Conservation (phyloP, 1,284 basidiomycete species). For the Cryptococcus deneoformans region DNA sequence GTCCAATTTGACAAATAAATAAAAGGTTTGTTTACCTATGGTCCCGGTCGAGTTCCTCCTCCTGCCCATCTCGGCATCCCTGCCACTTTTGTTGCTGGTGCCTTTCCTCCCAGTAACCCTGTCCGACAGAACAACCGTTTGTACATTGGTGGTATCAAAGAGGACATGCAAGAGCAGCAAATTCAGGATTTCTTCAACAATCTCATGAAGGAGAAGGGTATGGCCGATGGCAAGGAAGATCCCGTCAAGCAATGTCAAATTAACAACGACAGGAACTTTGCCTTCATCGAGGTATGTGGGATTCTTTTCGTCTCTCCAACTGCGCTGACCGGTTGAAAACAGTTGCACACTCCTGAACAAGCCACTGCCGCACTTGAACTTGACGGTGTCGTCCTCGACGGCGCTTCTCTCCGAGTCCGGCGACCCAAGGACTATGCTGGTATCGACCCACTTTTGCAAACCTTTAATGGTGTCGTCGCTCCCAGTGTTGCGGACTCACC, state of each 20-base stretch:
- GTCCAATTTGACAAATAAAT: background rate
- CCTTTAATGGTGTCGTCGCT: slow-evolving; percentile 92
- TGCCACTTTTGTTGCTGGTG: slow-evolving; percentile 26
- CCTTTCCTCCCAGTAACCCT: slow-evolving; percentile 34
- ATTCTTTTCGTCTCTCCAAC: background rate
- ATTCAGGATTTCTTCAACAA: slow-evolving; percentile 90
- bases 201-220: slow-evolving; percentile 89
- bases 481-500: slow-evolving; percentile 95
- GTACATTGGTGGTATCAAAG: slow-evolving; percentile 93
- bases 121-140: slow-evolving; percentile 90
- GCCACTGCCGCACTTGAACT: slow-evolving; percentile 95
- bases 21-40: slow-evolving; percentile 46
- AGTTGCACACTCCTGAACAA: slow-evolving; percentile 97
- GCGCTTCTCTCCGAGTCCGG: slow-evolving; percentile 87
- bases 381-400: slow-evolving; percentile 93
- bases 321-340: slow-evolving; percentile 3
- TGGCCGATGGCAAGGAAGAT: slow-evolving; percentile 79
- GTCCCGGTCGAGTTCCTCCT: slow-evolving; percentile 43
- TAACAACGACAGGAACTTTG: slow-evolving; percentile 97
- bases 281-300: slow-evolving; percentile 82
- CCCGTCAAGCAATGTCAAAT: slow-evolving; percentile 90
- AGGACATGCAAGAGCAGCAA: slow-evolving; percentile 85
- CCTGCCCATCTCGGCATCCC: slow-evolving; percentile 42
- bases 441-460: slow-evolving; percentile 52
- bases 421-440: slow-evolving; percentile 92